Evolutionary conservation across 257 asterid species (phyloP), one percentile per base, ranked within the genome.

Genomic region (Solanum habrochaites): DNA sequence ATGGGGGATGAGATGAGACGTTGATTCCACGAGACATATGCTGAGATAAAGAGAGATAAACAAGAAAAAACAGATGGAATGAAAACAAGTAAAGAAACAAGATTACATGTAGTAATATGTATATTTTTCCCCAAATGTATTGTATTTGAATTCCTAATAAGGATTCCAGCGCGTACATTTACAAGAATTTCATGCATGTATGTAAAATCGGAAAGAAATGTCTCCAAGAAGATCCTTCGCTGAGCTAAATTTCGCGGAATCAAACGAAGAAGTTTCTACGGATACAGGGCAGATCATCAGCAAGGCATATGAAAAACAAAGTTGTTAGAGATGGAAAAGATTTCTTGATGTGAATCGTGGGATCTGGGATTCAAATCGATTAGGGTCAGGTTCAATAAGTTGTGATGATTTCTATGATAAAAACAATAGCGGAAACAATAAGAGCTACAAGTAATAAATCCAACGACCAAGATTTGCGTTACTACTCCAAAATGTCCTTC

Each of bases 391-490:
- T 11, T 64, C 18, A 6, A n/a, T 82, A 83, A 89, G 89, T 64
- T 89, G 90, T 21, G 71, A 89, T 12, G 90, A 40, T 86, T 89
- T 35, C 71, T 73, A 40, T 40, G 47, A 74, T 83, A 27, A 72
- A 27, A 72, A 60, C 78, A 35, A 49, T 32, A 49, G 8, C 8
- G 40, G 73, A 3, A 3, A 27, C 6, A 0, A 8, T 52, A n/a
- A 45, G 47, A 21, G 42, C 77, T 89, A 72, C 90, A 86, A 86
- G 87, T 86, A 14, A n/a, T 69, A 83, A 88, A 82, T 75, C 75
- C 75, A 72, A 25, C 75, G 8, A 88, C 83, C 11, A 47, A 2
- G 64, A 42, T 58, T 6, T 67, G 87, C 8, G 9, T 83, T 25
- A 60, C 82, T 39, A 35, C 86, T 23, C 90, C 86, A 4, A 21